These are phyloP conservation scores for Saccharomycopsis javanensis DNA, from an alignment of 805 yeast species.

Conservation along the genomic window DNA sequence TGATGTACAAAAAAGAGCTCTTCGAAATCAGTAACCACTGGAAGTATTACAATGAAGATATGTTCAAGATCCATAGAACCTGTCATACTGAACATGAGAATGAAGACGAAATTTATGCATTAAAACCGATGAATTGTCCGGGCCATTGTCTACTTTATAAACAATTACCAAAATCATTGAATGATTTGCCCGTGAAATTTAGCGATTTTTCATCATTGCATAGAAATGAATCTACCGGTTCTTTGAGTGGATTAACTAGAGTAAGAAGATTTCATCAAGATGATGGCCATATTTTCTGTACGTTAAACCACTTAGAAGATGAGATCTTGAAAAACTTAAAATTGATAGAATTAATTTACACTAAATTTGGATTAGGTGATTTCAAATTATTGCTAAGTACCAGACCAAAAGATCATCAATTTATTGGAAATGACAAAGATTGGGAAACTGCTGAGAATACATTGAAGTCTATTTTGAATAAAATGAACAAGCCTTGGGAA, in stretches of 20 bases:
- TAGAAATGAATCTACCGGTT: constrained; percentile 91
- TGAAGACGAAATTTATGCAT: constrained; percentile 46
- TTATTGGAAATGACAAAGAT: constrained; percentile 62
- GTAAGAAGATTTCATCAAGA: constrained; percentile 96
- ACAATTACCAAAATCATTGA: constrained; percentile 66
- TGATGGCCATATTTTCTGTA: constrained; percentile 95
- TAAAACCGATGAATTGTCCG: constrained; percentile 95
- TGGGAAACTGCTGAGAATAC: constrained; percentile 80
- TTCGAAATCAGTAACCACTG: constrained; percentile 96
- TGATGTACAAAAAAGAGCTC: constrained; percentile 68
- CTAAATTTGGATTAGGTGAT: constrained; percentile 47
- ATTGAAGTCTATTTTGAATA: constrained; percentile 49
- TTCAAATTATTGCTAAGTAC: constrained; percentile 72
- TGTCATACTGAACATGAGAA: constrained; percentile 22
- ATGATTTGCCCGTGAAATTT: constrained; percentile 76
- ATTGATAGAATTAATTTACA: constrained; percentile 67
- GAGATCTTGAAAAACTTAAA: constrained; percentile 69
- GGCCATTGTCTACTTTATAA: constrained; percentile 85
- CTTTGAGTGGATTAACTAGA: constrained; percentile 83
- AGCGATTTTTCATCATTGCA: constrained; percentile 90
- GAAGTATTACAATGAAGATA: constrained; percentile 89
- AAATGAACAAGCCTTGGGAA: constrained; percentile 50
- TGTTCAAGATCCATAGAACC: constrained; percentile 72
- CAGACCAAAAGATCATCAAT: constrained; percentile 59
- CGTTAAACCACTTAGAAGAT: constrained; percentile 56